Conservation (phyloP, 1,284 basidiomycete genomes). For the Apiotrichum montevideense region DNA sequence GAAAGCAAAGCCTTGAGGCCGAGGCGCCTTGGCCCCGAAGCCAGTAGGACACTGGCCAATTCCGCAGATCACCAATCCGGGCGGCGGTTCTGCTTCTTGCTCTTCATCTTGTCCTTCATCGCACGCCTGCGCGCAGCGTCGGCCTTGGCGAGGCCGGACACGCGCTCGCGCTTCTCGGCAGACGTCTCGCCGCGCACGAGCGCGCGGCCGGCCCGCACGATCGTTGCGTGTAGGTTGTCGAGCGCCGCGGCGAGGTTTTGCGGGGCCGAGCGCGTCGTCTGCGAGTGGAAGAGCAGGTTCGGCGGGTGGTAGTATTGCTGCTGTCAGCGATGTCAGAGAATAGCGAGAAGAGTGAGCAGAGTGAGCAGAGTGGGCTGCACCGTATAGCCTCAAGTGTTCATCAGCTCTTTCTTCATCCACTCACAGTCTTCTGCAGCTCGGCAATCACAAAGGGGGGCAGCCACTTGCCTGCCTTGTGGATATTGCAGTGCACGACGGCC, state of each 20-base stretch:
- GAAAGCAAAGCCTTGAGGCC: too few species aligned
- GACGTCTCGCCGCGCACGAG: constrained; percentile 36
- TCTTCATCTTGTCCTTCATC: constrained; percentile 29
- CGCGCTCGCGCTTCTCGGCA: constrained; percentile 29
- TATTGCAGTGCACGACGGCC: constrained; percentile 33
- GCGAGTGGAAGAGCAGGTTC: constrained; percentile 35
- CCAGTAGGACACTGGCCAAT: too few species aligned
- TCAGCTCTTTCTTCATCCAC: constrained; percentile 7
- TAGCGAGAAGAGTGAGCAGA: too few species aligned
- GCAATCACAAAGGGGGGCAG: constrained; percentile 37
- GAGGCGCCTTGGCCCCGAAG: too few species aligned
- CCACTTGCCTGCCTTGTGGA: constrained; percentile 32
- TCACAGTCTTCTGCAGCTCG: constrained; percentile 33
- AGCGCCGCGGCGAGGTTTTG: constrained; percentile 32
- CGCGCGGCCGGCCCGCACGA: constrained; percentile 22
- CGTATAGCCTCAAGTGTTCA: neutral
- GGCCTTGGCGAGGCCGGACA: constrained; percentile 21
- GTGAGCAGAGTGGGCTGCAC: neutral
- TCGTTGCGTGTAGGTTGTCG: constrained; percentile 26
- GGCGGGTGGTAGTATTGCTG: constrained; percentile 42
- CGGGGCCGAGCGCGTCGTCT: constrained; percentile 31
- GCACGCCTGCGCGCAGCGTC: constrained; percentile 29
- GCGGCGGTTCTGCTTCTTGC: constrained; percentile 22
- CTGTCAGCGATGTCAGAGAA: neutral
- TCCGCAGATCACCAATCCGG: too few species aligned